Evolutionary conservation across 495 filamentous ascomycete genomes (phyloP).

Genomic region (Penicillium coprophilum): DNA sequence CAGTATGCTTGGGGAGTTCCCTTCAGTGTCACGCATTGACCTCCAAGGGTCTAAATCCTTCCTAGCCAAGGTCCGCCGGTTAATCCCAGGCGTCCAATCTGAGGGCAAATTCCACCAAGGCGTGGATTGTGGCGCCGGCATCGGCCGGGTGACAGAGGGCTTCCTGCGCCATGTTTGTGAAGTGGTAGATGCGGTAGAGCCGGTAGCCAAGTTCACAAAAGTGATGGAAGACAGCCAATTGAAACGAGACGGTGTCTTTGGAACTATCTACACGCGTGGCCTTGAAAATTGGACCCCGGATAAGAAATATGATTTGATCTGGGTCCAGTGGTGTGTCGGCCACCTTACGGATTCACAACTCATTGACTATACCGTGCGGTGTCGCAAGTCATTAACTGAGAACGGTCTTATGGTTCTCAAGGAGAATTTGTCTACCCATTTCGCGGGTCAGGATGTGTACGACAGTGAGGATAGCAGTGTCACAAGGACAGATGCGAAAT

Average conservation of each 20-base stretch:
- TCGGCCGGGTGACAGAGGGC: slow-evolving; percentile 60
- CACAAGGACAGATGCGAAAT: slow-evolving; percentile 72
- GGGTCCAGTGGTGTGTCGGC: slow-evolving; percentile 91
- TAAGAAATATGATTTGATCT: slow-evolving; percentile 57
- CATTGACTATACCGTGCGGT: slow-evolving; percentile 62
- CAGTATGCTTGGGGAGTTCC: slow-evolving; percentile 82
- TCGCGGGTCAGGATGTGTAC: slow-evolving; percentile 60
- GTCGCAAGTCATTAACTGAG: slow-evolving; percentile 52
- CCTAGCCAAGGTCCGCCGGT: slow-evolving; percentile 67
- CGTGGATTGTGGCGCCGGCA: slow-evolving; percentile 63
- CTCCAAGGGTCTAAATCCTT: slow-evolving; percentile 75
- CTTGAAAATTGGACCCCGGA: slow-evolving; percentile 72
- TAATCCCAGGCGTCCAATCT: slow-evolving; percentile 21
- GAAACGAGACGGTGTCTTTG: slow-evolving; percentile 44
- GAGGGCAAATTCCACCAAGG: slow-evolving; percentile 38
- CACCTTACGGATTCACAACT: slow-evolving; percentile 82
- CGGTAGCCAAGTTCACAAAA: slow-evolving; percentile 51
- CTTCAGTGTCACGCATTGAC: slow-evolving; percentile 71
- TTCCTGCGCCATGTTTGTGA: slow-evolving; percentile 54
- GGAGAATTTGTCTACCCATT: slow-evolving; percentile 74
- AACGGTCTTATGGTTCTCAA: slow-evolving; percentile 71
- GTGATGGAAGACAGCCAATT: slow-evolving; percentile 32
- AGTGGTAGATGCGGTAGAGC: slow-evolving; percentile 61
- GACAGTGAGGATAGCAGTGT: slow-evolving; percentile 80
- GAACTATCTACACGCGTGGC: slow-evolving; percentile 68